Evolutionary conservation across 306 rosid genomes (phyloP), one percentile per base, ranked within the genome.

Genomic region (Biancaea sappan): DNA sequence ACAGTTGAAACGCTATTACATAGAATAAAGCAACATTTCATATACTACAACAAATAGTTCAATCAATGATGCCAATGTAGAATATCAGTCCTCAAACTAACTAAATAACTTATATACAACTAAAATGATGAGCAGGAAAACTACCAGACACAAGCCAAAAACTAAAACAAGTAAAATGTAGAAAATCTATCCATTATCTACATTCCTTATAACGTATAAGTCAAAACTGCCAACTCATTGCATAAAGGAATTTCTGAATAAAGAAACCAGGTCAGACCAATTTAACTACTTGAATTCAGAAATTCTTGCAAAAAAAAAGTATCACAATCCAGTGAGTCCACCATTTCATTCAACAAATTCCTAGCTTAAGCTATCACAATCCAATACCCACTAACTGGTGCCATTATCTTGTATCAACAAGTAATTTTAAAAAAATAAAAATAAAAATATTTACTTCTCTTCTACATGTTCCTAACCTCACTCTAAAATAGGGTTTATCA

Each of bases 391-490:
- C n/a, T 24, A 28, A 29, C 3, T 43, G 38, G 10, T 8, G 15
- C 38, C 72, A 26, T 16, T 66, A 19, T 43, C 40, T 19, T 66
- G 24, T 14, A 44, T 38, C 8, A 29, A 44, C 19, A 25, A n/a
- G n/a, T n/a, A n/a, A n/a, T n/a, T n/a, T n/a, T n/a, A n/a, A n/a
- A 76, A 3, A 57, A 56, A 40, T 31, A 31, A 22, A 18, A 57
- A 13, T 22, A 67, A 56, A 77, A 21, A 44, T 58, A n/a, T n/a
- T n/a, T 3, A 53, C 26, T 52, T 53, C 74, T 57, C 52, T 31
- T 77, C 54, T 67, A 44, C 69, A 5, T 28, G 14, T 19, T 47
- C 38, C 18, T 60, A 35, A 69, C n/a, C 62, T 57, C 58, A 53
- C 41, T 70, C 14, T 65, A 70, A 57, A 24, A 46, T 43, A 8